Evolutionary conservation across 140 eudicot genomes (phyloP), one percentile per base, ranked within the genome.

Genomic region (Oenanthe javanica): DNA sequence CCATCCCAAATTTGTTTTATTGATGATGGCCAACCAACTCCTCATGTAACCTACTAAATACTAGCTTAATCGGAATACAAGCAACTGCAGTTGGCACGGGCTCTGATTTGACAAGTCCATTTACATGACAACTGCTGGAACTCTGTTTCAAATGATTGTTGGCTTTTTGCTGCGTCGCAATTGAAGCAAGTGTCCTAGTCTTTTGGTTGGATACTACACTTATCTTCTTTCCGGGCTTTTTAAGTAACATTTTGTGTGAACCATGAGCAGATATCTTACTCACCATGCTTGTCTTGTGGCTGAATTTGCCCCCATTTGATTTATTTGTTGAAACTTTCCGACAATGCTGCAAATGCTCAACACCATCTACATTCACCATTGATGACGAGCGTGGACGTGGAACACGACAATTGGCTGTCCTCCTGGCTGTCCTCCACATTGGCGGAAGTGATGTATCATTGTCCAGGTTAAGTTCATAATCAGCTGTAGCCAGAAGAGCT

Each of bases 11-110:
- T 63, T 63, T 23, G 43, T 82, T 80, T 85, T 89, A 89, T 84
- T 82, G 96, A 86, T 74, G 96, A 71, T 91, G 93, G 67, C 87
- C 93, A 43, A 84, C 89, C 90, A 88, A 86, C 87, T 88, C 98
- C 84, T 92, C 99, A 81, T 87, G 88, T 82, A 95, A 93, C 87
- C 99, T 88, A 88, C 98, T 91, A 84, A 92, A 95, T 19, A 93
- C 98, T 82, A 95, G 83, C 57, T 93, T 95, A 46, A 93, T 92
- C 47, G 99, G 98, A 78, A 95, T 93, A 81, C 97, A 95, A 78
- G 99, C 96, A 76, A 93, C 93, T 52, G 93, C 86, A 46, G 93
- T 82, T 36, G 92, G 91, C 18, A 76, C 82, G 9, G 85, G 69
- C 57, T 85, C 97, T 0, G 90, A 86, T 82, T 95, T 95, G 70